Base-by-base conservation (phyloP, 768 basidiomycete genomes). In the Lactarius quietus region DNA sequence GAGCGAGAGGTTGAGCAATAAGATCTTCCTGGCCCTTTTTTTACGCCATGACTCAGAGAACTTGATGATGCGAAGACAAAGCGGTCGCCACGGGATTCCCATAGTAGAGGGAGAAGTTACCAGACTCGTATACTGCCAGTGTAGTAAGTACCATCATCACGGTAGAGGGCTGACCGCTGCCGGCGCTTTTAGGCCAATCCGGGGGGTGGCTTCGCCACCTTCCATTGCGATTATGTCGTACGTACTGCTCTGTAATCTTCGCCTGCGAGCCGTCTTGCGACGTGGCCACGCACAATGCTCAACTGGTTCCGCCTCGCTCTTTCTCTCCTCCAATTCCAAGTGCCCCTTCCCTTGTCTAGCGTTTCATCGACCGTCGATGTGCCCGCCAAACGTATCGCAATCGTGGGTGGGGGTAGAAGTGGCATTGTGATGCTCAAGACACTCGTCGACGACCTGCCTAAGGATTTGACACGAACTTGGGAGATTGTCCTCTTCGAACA, bases 401-500 rank as follows among this genome's bases (percentile, higher is more conserved):
- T 87, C 57, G 76, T 87, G 20, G 86, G 86, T 12, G 83, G 79
- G 7, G 85, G 84, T 1, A 85, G 81, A 68, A 83, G 81, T 6
- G 85, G 85, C 1, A 73, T 87, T 31, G 83, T 81, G 2, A 77
- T 79, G 72, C 72, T 87, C 31, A 83, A 83, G 70, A 80, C 79
- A 7, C 70, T 83, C 18, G 54, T 74, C 26, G 71, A 82, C 4
- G 82, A 84, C 70, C 69, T 86, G 7, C 81, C 82, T 14, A 72
- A 74, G 23, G 75, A 80, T 36, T 63, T 72, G 7, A 72, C 74
- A 23, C 60, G 70, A 26, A 71, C 71, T 12, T 83, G 83, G 79
- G 78, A 83, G 28, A 73, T 87, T 28, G 79, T 79, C 18, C 70
- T 86, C 59, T 85, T 80, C 68, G 86, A 88, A 68, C 79, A 83